phyloP scores from a whole-genome alignment of 164 flowering plant species.

The Warburgia ugandensis region DNA sequence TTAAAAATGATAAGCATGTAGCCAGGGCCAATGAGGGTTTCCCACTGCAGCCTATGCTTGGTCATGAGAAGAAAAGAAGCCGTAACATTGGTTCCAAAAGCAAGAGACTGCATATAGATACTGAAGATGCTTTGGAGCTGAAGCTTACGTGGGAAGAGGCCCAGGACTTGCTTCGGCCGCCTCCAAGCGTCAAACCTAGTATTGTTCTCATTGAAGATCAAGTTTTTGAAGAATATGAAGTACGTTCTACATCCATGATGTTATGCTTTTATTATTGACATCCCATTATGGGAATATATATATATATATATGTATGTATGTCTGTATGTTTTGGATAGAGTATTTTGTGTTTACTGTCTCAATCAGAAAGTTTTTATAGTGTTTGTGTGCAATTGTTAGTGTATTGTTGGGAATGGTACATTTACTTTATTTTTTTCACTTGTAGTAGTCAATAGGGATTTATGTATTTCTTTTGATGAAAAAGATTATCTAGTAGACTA shows the following conservation, averaged over 20 bases:
- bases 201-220: constrained; percentile 55
- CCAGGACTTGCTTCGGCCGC: constrained; percentile 89
- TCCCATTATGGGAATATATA: background rate
- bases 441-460: too few species aligned
- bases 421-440: too few species aligned
- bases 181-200: constrained; percentile 63
- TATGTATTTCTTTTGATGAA: too few species aligned
- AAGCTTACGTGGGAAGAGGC: constrained; percentile 96
- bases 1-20: constrained; percentile 37
- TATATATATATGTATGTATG: too few species aligned
- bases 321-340: too few species aligned
- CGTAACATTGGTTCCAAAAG: constrained; percentile 77
- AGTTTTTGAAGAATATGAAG: constrained; percentile 76
- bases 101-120: constrained; percentile 72
- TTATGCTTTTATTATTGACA: background rate
- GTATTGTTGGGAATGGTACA: too few species aligned
- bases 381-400: too few species aligned
- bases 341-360: too few species aligned
- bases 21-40: constrained; percentile 32
- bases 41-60: constrained; percentile 25
- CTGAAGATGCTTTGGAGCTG: constrained; percentile 77
- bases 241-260: constrained; percentile 18
- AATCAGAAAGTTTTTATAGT: too few species aligned
- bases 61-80: constrained; percentile 53
- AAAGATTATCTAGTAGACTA: too few species aligned